These are phyloP conservation scores for Phaeotremella skinneri DNA, from an alignment of 768 basidiomycete species.

Conservation along the genomic window DNA sequence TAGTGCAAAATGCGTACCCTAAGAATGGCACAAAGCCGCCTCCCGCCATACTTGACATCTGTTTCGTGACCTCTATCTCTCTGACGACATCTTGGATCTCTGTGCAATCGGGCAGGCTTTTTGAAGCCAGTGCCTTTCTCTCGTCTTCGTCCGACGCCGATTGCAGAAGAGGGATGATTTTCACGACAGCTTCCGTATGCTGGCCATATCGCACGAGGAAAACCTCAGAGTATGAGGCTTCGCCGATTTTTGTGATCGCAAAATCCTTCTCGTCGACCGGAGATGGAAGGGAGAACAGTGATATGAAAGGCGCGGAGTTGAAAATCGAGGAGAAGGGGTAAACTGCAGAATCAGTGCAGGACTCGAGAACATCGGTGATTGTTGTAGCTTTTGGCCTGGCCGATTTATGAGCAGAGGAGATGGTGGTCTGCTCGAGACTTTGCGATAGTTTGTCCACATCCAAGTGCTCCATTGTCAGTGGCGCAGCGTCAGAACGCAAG, in stretches of 20 bases:
- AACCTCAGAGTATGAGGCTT: constrained; percentile 95
- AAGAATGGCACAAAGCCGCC: constrained; percentile 75
- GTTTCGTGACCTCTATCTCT: constrained; percentile 48
- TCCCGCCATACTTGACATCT: constrained; percentile 65
- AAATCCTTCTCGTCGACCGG: constrained; percentile 23
- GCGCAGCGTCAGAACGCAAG: too few species aligned
- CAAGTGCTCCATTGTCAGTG: too few species aligned
- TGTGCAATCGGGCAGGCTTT: constrained; percentile 26
- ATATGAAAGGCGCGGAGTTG: not conserved
- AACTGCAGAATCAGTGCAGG: constrained; percentile 5
- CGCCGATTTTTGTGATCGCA: constrained; percentile 80
- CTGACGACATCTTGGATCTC: constrained; percentile 36
- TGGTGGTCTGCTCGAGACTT: not conserved
- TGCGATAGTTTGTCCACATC: not conserved
- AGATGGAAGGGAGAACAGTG: constrained; percentile 2
- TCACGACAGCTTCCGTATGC: constrained; percentile 31
- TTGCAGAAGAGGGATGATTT: constrained; percentile 40
- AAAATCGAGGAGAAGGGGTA: constrained; percentile 11
- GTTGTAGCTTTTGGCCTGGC: not conserved
- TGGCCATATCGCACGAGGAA: constrained; percentile 55
- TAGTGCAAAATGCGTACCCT: constrained; percentile 45
- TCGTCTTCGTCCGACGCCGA: constrained; percentile 58
- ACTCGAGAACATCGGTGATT: not conserved
- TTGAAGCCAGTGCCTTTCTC: not conserved
- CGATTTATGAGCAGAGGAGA: not conserved